A percentile compares a stretch with the other conserved stretches of the same genome.
Evolutionary conservation across 176 grass and related monocot species (phyloP).

Genomic region (Otatea glauca): DNA sequence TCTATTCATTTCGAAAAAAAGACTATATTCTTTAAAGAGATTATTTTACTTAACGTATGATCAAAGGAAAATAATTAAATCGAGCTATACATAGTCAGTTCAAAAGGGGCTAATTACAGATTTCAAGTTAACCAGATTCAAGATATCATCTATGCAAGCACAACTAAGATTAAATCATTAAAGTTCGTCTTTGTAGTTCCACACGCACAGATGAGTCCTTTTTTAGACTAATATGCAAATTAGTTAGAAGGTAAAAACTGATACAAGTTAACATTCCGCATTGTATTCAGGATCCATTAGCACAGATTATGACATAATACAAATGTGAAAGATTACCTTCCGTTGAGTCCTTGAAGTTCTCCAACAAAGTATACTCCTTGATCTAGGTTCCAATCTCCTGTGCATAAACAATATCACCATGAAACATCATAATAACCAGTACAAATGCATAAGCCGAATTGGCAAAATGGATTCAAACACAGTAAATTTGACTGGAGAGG

Average conservation of each 20-base stretch:
- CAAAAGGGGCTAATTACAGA: background rate
- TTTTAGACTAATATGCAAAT: background rate
- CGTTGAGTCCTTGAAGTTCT: slow-evolving; percentile 58
- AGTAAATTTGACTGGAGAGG: background rate
- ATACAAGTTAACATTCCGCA: slow-evolving; percentile 33
- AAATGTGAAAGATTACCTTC: slow-evolving; percentile 63
- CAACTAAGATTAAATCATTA: background rate
- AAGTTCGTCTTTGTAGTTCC: background rate
- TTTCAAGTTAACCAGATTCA: slow-evolving; percentile 5
- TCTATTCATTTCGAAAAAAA: background rate
- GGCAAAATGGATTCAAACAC: slow-evolving; percentile 31
- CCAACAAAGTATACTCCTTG: slow-evolving; percentile 81
- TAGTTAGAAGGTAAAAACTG: background rate
- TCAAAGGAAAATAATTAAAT: slow-evolving; percentile 12
- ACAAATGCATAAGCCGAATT: slow-evolving; percentile 23
- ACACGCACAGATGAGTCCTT: slow-evolving; percentile 6
- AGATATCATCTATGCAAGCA: slow-evolving; percentile 2
- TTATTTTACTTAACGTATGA: slow-evolving; percentile 3
- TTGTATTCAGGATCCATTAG: slow-evolving; percentile 22
- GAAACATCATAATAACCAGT: slow-evolving; percentile 16
- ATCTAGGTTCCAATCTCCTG: slow-evolving; percentile 93
- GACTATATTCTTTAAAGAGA: background rate
- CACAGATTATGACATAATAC: background rate
- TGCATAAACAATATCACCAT: slow-evolving; percentile 38
- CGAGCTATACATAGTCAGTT: background rate